Conservation (phyloP, 2,329 filamentous ascomycete species). For the Trichoderma lentiforme region DNA sequence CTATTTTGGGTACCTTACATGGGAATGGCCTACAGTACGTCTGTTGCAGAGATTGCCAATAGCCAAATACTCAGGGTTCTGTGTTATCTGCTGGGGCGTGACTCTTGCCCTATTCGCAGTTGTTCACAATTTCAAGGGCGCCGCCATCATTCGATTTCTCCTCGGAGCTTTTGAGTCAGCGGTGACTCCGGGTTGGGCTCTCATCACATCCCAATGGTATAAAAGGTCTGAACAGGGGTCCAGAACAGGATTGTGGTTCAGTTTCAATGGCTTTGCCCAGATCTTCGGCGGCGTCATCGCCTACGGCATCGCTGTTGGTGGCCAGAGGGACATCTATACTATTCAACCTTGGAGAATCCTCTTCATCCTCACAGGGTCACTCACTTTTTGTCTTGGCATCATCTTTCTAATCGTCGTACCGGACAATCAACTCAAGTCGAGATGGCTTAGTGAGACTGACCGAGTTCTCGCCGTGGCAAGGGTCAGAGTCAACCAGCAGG, state of each 20-base stretch:
- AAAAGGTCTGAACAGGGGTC: background rate
- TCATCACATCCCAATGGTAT: background rate
- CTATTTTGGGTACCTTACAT: background rate
- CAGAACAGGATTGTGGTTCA: background rate
- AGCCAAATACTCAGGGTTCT: background rate
- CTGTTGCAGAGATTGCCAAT: background rate
- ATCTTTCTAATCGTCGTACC: background rate
- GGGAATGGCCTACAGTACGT: background rate
- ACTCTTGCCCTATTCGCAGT: background rate
- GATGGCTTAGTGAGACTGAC: background rate
- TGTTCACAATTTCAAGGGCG: background rate
- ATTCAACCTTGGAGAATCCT: background rate
- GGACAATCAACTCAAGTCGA: background rate
- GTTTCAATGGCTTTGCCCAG: background rate
- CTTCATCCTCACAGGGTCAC: background rate
- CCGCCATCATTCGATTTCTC: background rate
- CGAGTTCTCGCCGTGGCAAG: background rate
- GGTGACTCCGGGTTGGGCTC: background rate
- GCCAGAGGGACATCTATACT: background rate
- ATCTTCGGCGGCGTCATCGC: background rate
- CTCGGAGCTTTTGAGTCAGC: background rate
- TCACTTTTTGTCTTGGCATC: background rate
- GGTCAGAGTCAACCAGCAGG: background rate
- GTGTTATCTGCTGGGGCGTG: background rate
- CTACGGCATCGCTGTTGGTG: background rate